phyloP scores from a whole-genome alignment of 2,329 filamentous ascomycete genomes.

The Sarocladium oryzae region DNA sequence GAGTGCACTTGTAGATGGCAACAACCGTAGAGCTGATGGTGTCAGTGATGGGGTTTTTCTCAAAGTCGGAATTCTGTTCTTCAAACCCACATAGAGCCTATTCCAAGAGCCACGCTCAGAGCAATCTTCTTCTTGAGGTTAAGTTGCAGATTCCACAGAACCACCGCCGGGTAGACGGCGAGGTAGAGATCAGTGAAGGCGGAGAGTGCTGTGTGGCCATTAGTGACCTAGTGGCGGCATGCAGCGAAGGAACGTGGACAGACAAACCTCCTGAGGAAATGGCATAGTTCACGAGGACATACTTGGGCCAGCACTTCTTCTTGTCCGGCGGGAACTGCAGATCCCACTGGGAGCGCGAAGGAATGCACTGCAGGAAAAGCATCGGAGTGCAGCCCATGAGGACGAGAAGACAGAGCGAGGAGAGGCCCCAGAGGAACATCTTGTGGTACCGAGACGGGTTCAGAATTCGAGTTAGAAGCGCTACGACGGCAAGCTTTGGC shows the following conservation, averaged over 20 bases:
- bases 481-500: constrained; percentile 22
- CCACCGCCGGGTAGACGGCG: constrained; percentile 18
- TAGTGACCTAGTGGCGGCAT: not conserved
- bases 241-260: not conserved
- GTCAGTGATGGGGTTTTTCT: not conserved
- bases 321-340: constrained; percentile 11
- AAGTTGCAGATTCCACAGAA: constrained; percentile 18
- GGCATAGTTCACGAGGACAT: constrained; percentile 15
- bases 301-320: constrained; percentile 14
- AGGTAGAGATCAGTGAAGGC: constrained; percentile 21
- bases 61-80: too few relatives aligned
- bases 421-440: constrained; percentile 19
- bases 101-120: constrained; percentile 18
- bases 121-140: constrained; percentile 19
- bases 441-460: constrained; percentile 17
- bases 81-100: constrained; percentile 20
- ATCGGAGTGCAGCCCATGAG: constrained; percentile 17
- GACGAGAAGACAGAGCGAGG: constrained; percentile 12
- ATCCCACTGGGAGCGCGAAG: constrained; percentile 18
- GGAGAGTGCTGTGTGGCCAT: constrained; percentile 13
- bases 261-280: constrained; percentile 13
- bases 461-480: constrained; percentile 20
- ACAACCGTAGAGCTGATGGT: constrained; percentile 18
- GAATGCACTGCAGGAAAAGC: constrained; percentile 19
- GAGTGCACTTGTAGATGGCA: constrained; percentile 29